Evolutionary conservation across 768 basidiomycete species (phyloP).

Genomic region (Tephrocybe sp.): DNA sequence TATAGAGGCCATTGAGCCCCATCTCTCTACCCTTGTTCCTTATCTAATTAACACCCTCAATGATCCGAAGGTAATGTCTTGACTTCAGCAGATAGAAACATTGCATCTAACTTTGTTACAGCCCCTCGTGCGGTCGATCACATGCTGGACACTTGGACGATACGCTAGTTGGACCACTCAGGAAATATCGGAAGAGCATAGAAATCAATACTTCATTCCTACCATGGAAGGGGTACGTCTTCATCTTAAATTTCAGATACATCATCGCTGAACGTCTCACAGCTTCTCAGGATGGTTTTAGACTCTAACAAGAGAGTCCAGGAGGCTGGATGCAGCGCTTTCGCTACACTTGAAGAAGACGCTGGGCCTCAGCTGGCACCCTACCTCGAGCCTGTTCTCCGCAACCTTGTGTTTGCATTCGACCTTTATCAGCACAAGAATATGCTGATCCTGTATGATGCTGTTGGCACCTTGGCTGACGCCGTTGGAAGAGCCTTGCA

Average conservation of each 20-base stretch:
- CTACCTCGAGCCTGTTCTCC: slow-evolving; percentile 91
- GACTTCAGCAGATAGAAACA: slow-evolving; percentile 8
- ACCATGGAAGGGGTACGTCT: slow-evolving; percentile 95
- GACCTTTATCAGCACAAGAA: slow-evolving; percentile 99
- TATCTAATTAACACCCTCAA: slow-evolving; percentile 89
- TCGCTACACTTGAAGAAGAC: slow-evolving; percentile 98
- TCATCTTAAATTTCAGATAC: slow-evolving; percentile 6
- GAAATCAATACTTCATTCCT: slow-evolving; percentile 88
- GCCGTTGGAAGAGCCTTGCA: slow-evolving; percentile 89
- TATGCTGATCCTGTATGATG: slow-evolving; percentile 96
- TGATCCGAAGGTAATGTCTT: slow-evolving; percentile 76
- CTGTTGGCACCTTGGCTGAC: slow-evolving; percentile 97
- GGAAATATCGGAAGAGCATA: slow-evolving; percentile 81
- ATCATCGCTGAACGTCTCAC: slow-evolving; percentile 6
- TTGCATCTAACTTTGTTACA: slow-evolving; percentile 30
- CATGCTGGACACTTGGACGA: slow-evolving; percentile 98
- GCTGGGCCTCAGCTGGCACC: slow-evolving; percentile 88
- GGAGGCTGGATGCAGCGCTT: slow-evolving; percentile 98
- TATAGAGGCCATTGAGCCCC: slow-evolving; percentile 93
- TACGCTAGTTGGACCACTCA: slow-evolving; percentile 98
- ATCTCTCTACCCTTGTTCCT: slow-evolving; percentile 89
- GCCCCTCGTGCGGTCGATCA: slow-evolving; percentile 97
- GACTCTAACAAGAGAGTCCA: slow-evolving; percentile 99
- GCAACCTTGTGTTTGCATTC: slow-evolving; percentile 94
- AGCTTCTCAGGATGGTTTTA: slow-evolving; percentile 96